Evolutionary conservation across 2,329 filamentous ascomycete genomes (phyloP), one percentile per base, ranked within the genome.

Genomic region (Arthrobotrys pseudoclavata): DNA sequence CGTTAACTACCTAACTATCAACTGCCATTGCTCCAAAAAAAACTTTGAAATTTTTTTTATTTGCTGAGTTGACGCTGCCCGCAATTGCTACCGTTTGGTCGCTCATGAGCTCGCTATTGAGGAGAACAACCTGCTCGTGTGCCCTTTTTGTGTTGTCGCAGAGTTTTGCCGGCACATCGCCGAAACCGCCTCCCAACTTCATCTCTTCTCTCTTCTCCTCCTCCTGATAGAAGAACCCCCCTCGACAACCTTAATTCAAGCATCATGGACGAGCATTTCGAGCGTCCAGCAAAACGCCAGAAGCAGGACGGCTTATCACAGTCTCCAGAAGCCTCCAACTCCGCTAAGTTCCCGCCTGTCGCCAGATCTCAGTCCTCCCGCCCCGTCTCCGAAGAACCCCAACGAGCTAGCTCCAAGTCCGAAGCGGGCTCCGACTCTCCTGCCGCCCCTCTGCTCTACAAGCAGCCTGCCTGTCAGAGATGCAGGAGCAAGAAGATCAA

Each of bases 401-500:
- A 76, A 45, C 60, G 74, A 75, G 70, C 70, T 68, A 37, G 53
- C 50, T 62, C 74, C 10, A 77, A 77, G 61, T 77, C 74, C 52
- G 74, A 77, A 40, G 61, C 61, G 29, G 74, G 74, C 13, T 77
- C 74, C 42, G 74, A 77, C 24, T 60, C 67, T 24, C 74, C 74
- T 53, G 60, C 64, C 42, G 62, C 67, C 61, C 74, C 74, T 37
- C 37, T 79, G 26, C 68, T 79, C 53, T 79, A 79, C 64, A 72
- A 74, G 48, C 75, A 79, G 42, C 75, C 75, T 5, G 75, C 75
- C 64, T 79, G 75, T 62, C 75, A 79, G 53, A 79, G 75, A 74
- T 79, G 75, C 40, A 63, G 75, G 24, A 79, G 75, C 63, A 79
- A 79, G 62, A 79, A 79, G 75, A 79, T 79, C 26, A 79, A 74